Base-by-base conservation (phyloP, 2,329 filamentous ascomycete genomes). In the Pyricularia sp. region DNA sequence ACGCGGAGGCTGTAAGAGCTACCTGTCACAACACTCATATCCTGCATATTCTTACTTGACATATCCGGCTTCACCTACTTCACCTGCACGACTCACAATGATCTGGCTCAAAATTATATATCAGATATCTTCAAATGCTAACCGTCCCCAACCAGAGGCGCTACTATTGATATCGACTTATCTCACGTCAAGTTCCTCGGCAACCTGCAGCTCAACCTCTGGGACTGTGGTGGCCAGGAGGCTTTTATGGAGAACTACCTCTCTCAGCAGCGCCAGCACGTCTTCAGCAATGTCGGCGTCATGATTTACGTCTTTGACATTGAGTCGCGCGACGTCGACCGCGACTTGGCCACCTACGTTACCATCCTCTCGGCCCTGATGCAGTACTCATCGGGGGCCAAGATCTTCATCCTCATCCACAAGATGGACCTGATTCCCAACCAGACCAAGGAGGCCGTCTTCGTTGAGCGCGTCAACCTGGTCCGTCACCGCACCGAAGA, bases 241-340 rank as follows among this genome's bases (percentile, higher is more conserved):
- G 93, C 93, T 49, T 99, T 99, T 74, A 96, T 96, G 82, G 94
- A 97, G 74, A 97, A 96, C 76, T 99, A 97, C 79, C 88, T 99
- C 67, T 93, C 90, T 19, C 91, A 96, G 72, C 94, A 97, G 78
- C 90, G 94, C 66, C 88, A 91, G 65, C 94, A 97, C 77, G 93
- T 99, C 76, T 99, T 99, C 79, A 91, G 88, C 72, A 93, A 94
- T 74, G 94, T 97, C 67, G 93, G 93, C 63, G 94, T 97, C 63
- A 85, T 99, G 66, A 97, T 99, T 76, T 99, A 99, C 79, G 94
- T 99, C 75, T 99, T 99, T 78, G 94, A 99, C 75, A 96, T 97
- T 70, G 94, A 97, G 75, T 96, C 91, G 22, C 89, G 92, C 73
- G 94, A 97, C 75, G 91, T 96, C 71, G 90, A 94, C 68, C 89